A percentile compares a stretch with the other conserved stretches of the same genome.
Conservation (phyloP, 345 rosid genomes). For the Camelina laxa region DNA sequence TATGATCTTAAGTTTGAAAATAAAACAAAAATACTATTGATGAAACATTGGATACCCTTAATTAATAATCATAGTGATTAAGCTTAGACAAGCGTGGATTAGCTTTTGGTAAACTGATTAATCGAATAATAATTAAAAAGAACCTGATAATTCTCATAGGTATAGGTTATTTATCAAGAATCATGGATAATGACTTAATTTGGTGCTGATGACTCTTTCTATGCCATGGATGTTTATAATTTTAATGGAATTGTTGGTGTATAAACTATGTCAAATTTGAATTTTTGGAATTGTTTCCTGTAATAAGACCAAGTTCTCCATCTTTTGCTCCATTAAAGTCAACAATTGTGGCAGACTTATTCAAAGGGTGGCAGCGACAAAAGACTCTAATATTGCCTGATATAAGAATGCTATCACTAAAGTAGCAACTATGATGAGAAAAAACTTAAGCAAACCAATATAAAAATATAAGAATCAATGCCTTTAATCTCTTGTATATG, state of each 20-base stretch:
- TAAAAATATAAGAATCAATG: conserved; percentile 16
- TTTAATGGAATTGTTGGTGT: too few relatives aligned
- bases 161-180: too few relatives aligned
- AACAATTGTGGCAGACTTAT: conserved; percentile 62
- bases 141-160: conserved; percentile 23
- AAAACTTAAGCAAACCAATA: conserved; percentile 19
- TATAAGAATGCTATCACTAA: conserved; percentile 31
- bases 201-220: too few relatives aligned
- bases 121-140: conserved; percentile 25
- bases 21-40: conserved; percentile 5
- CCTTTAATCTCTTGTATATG: conserved; percentile 93
- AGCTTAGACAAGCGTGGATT: conserved; percentile 36
- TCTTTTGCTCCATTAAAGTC: conserved; percentile 88
- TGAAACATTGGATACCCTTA: conserved; percentile 38
- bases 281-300: conserved; percentile 69
- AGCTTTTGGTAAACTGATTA: conserved; percentile 17
- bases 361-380: conserved; percentile 91
- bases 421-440: conserved; percentile 16
- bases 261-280: conserved; percentile 84
- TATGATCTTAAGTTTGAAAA: conserved; percentile 16
- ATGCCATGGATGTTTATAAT: too few relatives aligned
- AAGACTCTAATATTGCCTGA: conserved; percentile 96
- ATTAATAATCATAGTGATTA: conserved; percentile 16
- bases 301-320: conserved; percentile 81
- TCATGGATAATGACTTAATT: conserved; percentile 1